A percentile compares a stretch with the other conserved stretches of the same genome.
These are phyloP conservation scores for Hortiboletus rubellus DNA, from an alignment of 1,284 basidiomycete genomes.

Conservation along the genomic window DNA sequence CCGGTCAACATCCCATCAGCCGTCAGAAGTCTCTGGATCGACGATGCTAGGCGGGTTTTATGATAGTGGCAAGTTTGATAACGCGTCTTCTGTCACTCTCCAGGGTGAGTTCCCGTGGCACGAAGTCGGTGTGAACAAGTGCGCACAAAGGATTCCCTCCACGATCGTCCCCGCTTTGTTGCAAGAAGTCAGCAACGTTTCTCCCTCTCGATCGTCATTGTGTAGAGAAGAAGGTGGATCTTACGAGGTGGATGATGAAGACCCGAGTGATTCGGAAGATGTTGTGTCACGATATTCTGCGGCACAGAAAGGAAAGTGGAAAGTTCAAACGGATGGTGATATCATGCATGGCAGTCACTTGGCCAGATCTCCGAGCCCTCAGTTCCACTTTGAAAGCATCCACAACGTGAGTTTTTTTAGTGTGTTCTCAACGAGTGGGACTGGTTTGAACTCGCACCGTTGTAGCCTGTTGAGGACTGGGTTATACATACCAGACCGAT, in stretches of 20 bases:
- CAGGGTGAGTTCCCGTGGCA: slow-evolving; percentile 11
- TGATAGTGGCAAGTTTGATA: slow-evolving; percentile 8
- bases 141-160: slow-evolving; percentile 14
- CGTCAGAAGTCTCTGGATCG: slow-evolving; percentile 5
- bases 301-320: slow-evolving; percentile 23
- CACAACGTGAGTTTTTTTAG: slow-evolving; percentile 10
- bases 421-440: neutral
- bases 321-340: neutral
- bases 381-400: neutral
- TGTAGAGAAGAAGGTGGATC: neutral
- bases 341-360: neutral
- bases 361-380: neutral
- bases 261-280: neutral
- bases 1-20: neutral
- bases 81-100: slow-evolving; percentile 17
- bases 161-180: slow-evolving; percentile 20
- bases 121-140: neutral
- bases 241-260: neutral
- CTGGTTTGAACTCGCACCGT: neutral
- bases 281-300: slow-evolving; percentile 2
- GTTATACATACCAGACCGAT: slow-evolving; percentile 24
- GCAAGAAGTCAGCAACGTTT: slow-evolving; percentile 7
- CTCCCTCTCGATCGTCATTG: neutral
- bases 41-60: neutral
- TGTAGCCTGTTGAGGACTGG: slow-evolving; percentile 25